phyloP scores from a whole-genome alignment of 1,284 basidiomycete genomes.

The Microbotryum saponariae region DNA sequence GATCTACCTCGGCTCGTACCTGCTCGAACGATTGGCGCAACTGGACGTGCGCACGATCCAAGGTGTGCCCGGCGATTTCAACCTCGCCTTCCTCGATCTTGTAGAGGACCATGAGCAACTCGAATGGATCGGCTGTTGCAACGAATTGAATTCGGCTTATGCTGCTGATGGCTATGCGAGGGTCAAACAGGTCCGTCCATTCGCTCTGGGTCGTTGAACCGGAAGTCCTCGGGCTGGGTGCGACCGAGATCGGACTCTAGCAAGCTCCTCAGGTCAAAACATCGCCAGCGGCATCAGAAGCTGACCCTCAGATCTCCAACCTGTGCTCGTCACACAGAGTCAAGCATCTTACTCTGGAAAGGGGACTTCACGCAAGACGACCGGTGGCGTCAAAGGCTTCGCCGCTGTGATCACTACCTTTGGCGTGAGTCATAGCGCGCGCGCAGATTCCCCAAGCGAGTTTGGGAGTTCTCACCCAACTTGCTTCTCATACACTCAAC shows the following conservation, averaged over 20 bases:
- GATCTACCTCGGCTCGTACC: constrained; percentile 33
- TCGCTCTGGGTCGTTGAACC: too few species aligned
- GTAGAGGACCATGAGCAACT: constrained; percentile 66
- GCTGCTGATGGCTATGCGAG: constrained; percentile 93
- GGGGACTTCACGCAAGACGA: constrained; percentile 14
- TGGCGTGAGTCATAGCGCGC: constrained; percentile 47
- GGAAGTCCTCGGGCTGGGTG: too few species aligned
- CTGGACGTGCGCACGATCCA: constrained; percentile 56
- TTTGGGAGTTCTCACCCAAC: too few species aligned
- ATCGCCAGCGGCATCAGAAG: constrained; percentile 5
- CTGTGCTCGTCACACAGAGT: neutral
- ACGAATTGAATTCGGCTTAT: constrained; percentile 57
- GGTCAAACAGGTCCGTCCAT: constrained; percentile 52
- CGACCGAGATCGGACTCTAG: too few species aligned
- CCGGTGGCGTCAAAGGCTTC: constrained; percentile 28
- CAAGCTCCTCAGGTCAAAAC: too few species aligned
- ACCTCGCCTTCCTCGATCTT: constrained; percentile 62
- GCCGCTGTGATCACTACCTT: constrained; percentile 52
- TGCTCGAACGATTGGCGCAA: constrained; percentile 39
- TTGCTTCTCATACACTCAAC: too few species aligned
- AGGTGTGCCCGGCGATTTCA: constrained; percentile 69
- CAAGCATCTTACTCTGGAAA: constrained; percentile 2
- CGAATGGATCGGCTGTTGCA: constrained; percentile 69
- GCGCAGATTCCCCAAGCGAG: too few species aligned
- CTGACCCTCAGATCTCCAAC: constrained; percentile 11